These are phyloP conservation scores for Stentor roeselii DNA, from an alignment of 73 alveolate genomes.

Conservation along the genomic window DNA sequence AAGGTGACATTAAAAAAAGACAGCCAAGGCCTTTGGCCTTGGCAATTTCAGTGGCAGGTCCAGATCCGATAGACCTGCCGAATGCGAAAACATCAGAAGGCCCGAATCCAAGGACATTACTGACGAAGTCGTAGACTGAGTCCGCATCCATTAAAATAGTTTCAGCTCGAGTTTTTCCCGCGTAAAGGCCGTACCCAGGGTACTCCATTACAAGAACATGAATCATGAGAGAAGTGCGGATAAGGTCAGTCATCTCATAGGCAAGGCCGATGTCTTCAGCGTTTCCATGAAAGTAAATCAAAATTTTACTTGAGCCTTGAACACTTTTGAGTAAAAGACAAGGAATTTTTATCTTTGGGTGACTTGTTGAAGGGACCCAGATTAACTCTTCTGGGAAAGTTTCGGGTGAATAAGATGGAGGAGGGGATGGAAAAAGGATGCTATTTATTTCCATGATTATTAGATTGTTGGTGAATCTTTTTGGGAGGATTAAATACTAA, in stretches of 20 bases:
- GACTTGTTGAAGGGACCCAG: neutral
- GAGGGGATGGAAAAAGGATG: no score
- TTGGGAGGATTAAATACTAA: no score
- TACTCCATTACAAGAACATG: constrained; percentile 76
- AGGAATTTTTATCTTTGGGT: constrained; percentile 28
- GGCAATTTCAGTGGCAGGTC: constrained; percentile 56
- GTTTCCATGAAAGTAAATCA: no score
- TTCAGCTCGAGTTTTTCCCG: constrained; percentile 35
- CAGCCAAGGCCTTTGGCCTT: constrained; percentile 28
- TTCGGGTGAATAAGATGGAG: no score
- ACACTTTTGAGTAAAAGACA: constrained; percentile 39
- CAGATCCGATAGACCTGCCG: constrained; percentile 60
- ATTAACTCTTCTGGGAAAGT: no score
- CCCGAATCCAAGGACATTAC: constrained; percentile 20
- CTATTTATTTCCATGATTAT: no score
- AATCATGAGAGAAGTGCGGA: constrained; percentile 46
- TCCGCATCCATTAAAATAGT: constrained; percentile 57
- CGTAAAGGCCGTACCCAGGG: constrained; percentile 75
- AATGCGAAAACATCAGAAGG: constrained; percentile 28
- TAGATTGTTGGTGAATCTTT: no score
- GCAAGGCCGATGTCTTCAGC: constrained; percentile 80
- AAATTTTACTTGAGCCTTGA: constrained; percentile 45
- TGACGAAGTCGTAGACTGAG: constrained; percentile 55
- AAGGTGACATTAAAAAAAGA: constrained; percentile 53
- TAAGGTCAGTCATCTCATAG: constrained; percentile 53